phyloP scores from a whole-genome alignment of 2,329 filamentous ascomycete genomes.

The Sporothrix inflata region DNA sequence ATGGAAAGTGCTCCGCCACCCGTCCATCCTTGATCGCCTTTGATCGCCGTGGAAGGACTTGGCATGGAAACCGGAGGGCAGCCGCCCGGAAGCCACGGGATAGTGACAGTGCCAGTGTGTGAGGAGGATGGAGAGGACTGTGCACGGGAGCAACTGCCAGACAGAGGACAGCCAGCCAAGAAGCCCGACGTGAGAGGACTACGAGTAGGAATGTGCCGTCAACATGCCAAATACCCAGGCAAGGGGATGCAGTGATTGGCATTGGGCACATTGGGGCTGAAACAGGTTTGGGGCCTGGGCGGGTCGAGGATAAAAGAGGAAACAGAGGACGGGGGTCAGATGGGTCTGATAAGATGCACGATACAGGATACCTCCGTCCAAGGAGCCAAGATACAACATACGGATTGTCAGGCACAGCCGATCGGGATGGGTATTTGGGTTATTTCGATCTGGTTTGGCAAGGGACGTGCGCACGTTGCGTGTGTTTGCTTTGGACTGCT shows the following conservation, averaged over 20 bases:
- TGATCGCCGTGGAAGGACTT: constrained; percentile 23
- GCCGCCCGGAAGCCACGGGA: constrained; percentile 21
- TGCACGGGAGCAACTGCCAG: not conserved
- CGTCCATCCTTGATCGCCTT: constrained; percentile 19
- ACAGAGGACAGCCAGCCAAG: not conserved
- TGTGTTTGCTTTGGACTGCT: too few relatives aligned
- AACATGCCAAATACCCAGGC: constrained; percentile 17
- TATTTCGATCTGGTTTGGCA: constrained; percentile 13
- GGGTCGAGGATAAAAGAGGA: constrained; percentile 22
- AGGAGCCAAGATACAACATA: not conserved
- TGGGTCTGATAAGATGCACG: not conserved
- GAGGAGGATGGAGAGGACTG: not conserved
- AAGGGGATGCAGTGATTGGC: constrained; percentile 25
- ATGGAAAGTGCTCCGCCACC: constrained; percentile 25
- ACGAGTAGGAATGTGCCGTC: constrained; percentile 2
- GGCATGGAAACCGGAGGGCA: constrained; percentile 21
- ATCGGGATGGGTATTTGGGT: not conserved
- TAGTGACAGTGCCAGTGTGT: not conserved
- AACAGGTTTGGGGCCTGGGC: constrained; percentile 24
- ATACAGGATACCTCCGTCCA: not conserved
- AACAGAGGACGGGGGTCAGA: not conserved
- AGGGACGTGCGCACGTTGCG: constrained; percentile 7
- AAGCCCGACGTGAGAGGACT: not conserved
- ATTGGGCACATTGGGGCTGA: constrained; percentile 25
- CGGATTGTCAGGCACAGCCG: not conserved